Evolutionary conservation across 2,329 filamentous ascomycete species (phyloP), one percentile per base, ranked within the genome.

Genomic region (Polytolypa hystricis): DNA sequence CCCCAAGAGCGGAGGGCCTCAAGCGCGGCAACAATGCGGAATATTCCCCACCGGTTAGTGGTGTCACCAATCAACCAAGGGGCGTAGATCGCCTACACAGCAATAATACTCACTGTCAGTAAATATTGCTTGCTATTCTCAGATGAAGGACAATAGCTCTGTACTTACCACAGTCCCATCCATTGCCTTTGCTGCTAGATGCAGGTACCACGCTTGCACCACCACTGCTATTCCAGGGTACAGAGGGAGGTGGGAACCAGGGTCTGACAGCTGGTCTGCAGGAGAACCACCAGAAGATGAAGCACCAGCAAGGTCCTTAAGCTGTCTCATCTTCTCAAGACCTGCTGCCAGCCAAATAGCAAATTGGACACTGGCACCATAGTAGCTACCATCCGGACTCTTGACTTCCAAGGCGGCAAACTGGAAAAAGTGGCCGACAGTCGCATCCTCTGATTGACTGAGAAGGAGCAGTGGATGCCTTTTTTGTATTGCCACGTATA

Each of bases 341-440:
- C 40, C 37, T 3, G 40, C 40, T 9, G 33, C 36, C 20, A 42
- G 21, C 40, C 40, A 42, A 15, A 29, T 35, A 14, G 21, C 37
- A 9, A 39, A 15, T 21, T 42, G 40, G 3, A 42, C 11, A 15
- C 21, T 39, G 3, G 40, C 27, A n/a, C 14, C 14, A 6, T 39
- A 39, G n/a, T 39, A 36, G n/a, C 31, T 33, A 6, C 36, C 40
- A 21, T 39, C 28, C 15, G 37, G 32, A n/a, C 26, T 36, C 18
- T 42, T 39, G 3, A 26, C 15, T 23, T 42, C 37, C 7, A 42
- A 14, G 5, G 28, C 36, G n/a, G 25, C 32, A 16, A 42, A 33
- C 11, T 39, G 28, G 11, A 14, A 33, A 15, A 17, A 10, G 19
- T 15, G 11, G 3, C 12, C 2, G 9, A 36, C 6, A 4, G 3